phyloP scores from a whole-genome alignment of 371 early-diverging fungal species.

The Mucor lusitanicus region DNA sequence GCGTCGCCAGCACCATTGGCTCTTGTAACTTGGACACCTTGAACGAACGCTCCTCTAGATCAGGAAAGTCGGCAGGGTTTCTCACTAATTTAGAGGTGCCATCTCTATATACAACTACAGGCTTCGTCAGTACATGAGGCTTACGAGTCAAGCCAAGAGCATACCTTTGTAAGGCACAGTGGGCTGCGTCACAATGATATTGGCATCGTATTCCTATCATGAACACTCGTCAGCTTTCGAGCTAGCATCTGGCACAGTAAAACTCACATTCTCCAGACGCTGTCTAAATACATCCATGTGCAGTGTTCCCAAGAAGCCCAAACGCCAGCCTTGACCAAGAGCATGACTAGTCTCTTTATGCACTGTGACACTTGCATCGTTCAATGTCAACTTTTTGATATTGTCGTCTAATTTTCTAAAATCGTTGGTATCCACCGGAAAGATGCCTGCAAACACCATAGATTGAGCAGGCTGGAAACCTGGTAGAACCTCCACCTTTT shows the following conservation, averaged over 20 bases:
- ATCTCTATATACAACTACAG: conserved; percentile 57
- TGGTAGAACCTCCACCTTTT: conserved; percentile 74
- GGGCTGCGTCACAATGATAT: conserved; percentile 90
- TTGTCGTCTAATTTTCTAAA: conserved; percentile 88
- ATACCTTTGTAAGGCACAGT: conserved; percentile 89
- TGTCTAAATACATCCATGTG: conserved; percentile 98
- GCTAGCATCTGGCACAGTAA: neutral
- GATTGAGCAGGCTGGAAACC: conserved; percentile 94
- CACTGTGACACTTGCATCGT: conserved; percentile 91
- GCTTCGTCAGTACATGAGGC: neutral
- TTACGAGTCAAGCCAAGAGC: neutral
- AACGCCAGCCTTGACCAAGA: conserved; percentile 95
- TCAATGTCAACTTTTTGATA: conserved; percentile 88
- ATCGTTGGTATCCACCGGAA: conserved; percentile 90
- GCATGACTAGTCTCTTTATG: conserved; percentile 88
- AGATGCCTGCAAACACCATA: conserved; percentile 94
- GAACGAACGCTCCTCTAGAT: conserved; percentile 62
- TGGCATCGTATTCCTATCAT: conserved; percentile 83
- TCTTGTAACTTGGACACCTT: conserved; percentile 78
- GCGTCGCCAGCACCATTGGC: conserved; percentile 91
- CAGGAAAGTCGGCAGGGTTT: conserved; percentile 95
- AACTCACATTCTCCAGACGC: conserved; percentile 81
- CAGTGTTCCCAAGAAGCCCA: conserved; percentile 95
- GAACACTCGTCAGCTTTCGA: too few species aligned
- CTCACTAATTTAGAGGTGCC: conserved; percentile 65